Percentiles rank a stretch among this genome's conserved stretches.
Evolutionary conservation across 805 yeast species (phyloP).

Genomic region (Kodamaea restingae): DNA sequence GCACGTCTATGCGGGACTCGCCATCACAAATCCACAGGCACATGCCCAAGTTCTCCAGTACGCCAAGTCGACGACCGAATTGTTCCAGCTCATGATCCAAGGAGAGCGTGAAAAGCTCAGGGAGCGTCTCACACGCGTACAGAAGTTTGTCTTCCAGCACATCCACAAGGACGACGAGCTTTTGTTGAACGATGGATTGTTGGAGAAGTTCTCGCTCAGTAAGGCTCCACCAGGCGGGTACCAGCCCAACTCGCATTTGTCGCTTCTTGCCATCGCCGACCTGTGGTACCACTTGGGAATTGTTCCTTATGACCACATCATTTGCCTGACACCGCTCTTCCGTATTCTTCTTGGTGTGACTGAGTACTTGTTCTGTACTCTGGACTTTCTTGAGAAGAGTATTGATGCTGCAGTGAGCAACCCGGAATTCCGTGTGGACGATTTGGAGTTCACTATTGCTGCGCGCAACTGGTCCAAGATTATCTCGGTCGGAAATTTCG

Average conservation of each 20-base stretch:
- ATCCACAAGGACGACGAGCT: conserved; percentile 46
- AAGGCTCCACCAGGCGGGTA: conserved; percentile 63
- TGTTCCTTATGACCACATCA: conserved; percentile 93
- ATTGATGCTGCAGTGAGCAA: conserved; percentile 67
- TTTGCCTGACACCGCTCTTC: conserved; percentile 90
- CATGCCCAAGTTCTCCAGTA: conserved; percentile 89
- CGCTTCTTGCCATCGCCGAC: conserved; percentile 87
- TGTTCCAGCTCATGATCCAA: conserved; percentile 79
- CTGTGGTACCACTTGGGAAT: conserved; percentile 85
- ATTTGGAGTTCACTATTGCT: conserved; percentile 86
- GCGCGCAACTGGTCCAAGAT: conserved; percentile 86
- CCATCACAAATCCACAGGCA: conserved; percentile 93
- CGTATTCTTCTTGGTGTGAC: conserved; percentile 92
- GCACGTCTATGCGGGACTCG: conserved; percentile 98
- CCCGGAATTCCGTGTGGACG: conserved; percentile 76
- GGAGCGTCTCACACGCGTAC: conserved; percentile 61
- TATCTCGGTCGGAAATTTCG: conserved; percentile 70
- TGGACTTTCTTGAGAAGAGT: conserved; percentile 76
- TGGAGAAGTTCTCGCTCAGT: conserved; percentile 76
- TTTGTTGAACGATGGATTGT: conserved; percentile 69
- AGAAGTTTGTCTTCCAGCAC: conserved; percentile 71
- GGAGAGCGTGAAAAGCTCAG: conserved; percentile 55
- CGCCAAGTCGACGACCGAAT: conserved; percentile 75
- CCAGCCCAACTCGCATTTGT: conserved; percentile 84
- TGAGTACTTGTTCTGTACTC: conserved; percentile 84